These are phyloP conservation scores for Cystoderma amianthinum DNA, from an alignment of 768 basidiomycete genomes.

Conservation along the genomic window DNA sequence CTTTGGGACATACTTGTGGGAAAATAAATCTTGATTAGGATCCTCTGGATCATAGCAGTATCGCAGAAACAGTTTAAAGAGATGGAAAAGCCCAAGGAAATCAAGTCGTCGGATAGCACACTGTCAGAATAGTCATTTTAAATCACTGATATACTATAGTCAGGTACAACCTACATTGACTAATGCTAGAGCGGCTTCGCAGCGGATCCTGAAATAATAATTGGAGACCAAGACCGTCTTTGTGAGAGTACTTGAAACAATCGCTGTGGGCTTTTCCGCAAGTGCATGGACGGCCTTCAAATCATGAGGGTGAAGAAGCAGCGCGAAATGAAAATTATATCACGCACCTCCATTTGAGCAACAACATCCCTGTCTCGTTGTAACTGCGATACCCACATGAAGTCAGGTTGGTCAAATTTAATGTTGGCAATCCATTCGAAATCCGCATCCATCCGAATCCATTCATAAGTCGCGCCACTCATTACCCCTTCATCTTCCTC, in stretches of 20 bases:
- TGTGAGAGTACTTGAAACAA: slow-evolving; percentile 87
- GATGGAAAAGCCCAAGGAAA: slow-evolving; percentile 88
- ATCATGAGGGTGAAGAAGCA: slow-evolving; percentile 1
- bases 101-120: slow-evolving; percentile 80
- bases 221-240: slow-evolving; percentile 92
- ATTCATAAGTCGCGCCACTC: slow-evolving; percentile 96
- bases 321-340: slow-evolving; percentile 1
- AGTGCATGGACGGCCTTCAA: slow-evolving; percentile 85
- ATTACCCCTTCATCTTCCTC: slow-evolving; percentile 92
- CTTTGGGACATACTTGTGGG: slow-evolving; percentile 85
- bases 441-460: slow-evolving; percentile 98
- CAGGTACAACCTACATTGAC: slow-evolving; percentile 53
- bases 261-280: slow-evolving; percentile 70
- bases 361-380: slow-evolving; percentile 95
- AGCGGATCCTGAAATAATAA: slow-evolving; percentile 93
- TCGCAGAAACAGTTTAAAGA: slow-evolving; percentile 90
- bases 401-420: slow-evolving; percentile 92
- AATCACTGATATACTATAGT: slow-evolving; percentile 4
- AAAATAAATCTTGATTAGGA: slow-evolving; percentile 73
- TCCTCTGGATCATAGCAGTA: slow-evolving; percentile 90
- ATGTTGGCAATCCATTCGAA: slow-evolving; percentile 98
- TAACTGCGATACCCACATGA: slow-evolving; percentile 97
- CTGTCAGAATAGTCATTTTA: slow-evolving; percentile 39
- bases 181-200: slow-evolving; percentile 86
- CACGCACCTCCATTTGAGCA: slow-evolving; percentile 87